These are phyloP conservation scores for Coemansia sp. DNA, from an alignment of 192 early-diverging fungal species.

Conservation along the genomic window DNA sequence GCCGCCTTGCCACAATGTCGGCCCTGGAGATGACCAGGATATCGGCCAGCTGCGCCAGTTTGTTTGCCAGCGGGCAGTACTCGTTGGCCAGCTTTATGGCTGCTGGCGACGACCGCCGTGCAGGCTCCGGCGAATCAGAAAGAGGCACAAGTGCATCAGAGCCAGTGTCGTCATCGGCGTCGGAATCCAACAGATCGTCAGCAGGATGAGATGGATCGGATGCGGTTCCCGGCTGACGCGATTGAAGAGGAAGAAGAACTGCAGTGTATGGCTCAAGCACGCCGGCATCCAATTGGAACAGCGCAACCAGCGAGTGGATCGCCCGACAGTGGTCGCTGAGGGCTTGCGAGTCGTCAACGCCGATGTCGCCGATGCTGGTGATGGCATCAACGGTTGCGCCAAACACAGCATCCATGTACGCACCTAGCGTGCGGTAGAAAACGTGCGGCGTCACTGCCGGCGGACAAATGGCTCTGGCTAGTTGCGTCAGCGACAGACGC, in stretches of 20 bases:
- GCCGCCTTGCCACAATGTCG: slow-evolving; percentile 45
- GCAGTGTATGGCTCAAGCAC: slow-evolving; percentile 5
- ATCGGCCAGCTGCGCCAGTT: slow-evolving; percentile 43
- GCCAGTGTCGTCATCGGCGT: neutral
- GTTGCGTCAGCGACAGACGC: slow-evolving; percentile 16
- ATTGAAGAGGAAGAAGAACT: neutral
- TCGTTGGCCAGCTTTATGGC: slow-evolving; percentile 17
- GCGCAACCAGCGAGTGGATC: neutral
- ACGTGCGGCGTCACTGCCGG: slow-evolving; percentile 26
- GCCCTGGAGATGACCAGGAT: slow-evolving; percentile 43
- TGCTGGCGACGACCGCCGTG: neutral
- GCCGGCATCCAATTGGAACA: slow-evolving; percentile 22
- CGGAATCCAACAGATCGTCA: slow-evolving; percentile 20
- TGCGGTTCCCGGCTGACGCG: neutral
- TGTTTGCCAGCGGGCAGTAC: slow-evolving; percentile 18
- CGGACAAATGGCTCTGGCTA: slow-evolving; percentile 27
- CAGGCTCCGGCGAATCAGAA: neutral
- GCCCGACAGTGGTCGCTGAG: slow-evolving; percentile 42
- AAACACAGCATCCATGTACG: slow-evolving; percentile 29
- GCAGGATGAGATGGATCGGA: neutral
- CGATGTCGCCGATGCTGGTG: slow-evolving; percentile 29
- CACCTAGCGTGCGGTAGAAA: slow-evolving; percentile 21
- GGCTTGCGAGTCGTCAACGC: slow-evolving; percentile 43
- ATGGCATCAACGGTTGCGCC: slow-evolving; percentile 21
- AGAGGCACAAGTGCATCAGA: neutral